Conservation (phyloP, 1,284 basidiomycete genomes). For the Megacollybia platyphylla region DNA sequence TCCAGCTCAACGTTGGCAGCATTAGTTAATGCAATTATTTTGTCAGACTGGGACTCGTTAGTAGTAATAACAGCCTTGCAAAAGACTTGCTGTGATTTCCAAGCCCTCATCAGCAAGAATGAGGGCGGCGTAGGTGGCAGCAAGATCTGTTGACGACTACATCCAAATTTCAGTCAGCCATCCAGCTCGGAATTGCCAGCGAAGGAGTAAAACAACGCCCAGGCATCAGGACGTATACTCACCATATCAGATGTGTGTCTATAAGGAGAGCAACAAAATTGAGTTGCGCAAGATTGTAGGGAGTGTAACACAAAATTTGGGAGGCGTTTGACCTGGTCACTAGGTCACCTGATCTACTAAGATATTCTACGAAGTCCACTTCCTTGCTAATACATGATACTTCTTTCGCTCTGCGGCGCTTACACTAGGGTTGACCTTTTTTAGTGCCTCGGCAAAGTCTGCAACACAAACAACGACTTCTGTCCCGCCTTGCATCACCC, state of each 20-base stretch:
- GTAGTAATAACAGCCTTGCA: neutral
- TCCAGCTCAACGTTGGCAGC: constrained; percentile 86
- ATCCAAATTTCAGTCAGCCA: neutral
- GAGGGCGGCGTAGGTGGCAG: constrained; percentile 84
- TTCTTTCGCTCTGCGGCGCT: constrained; percentile 67
- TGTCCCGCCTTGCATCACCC: constrained; percentile 30
- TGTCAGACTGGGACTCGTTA: constrained; percentile 57
- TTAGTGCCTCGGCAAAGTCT: constrained; percentile 70
- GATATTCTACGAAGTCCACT: no score
- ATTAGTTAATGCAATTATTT: constrained; percentile 73
- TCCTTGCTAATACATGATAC: constrained; percentile 53
- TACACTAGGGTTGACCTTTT: constrained; percentile 84
- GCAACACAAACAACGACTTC: constrained; percentile 35
- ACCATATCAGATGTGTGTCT: no score
- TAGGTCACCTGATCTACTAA: no score
- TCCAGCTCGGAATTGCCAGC: no score
- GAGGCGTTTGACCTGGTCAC: no score
- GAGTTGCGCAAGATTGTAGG: no score
- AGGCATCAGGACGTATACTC: no score
- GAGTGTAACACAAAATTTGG: no score
- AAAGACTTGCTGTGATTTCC: constrained; percentile 86
- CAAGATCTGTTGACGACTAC: constrained; percentile 60
- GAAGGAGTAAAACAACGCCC: no score
- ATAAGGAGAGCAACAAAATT: no score
- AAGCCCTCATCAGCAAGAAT: constrained; percentile 95